phyloP scores from a whole-genome alignment of 73 alveolate genomes.

The Durusdinium trenchii region DNA sequence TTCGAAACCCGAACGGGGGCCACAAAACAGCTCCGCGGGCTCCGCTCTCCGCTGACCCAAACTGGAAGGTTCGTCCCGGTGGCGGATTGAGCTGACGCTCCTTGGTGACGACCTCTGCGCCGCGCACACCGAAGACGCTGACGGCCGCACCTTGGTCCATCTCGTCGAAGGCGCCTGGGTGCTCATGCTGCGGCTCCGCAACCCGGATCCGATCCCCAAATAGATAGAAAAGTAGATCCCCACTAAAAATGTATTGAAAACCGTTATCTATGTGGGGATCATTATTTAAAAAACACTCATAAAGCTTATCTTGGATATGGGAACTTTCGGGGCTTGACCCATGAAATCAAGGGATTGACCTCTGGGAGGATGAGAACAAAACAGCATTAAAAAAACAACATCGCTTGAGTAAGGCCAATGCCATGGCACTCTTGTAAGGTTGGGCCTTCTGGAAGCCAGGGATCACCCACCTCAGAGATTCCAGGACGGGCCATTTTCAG shows the following conservation, averaged over 20 bases:
- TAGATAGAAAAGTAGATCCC: too few relatives aligned
- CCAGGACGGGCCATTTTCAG: background rate
- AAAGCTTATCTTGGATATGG: background rate
- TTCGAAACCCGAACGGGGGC: too few relatives aligned
- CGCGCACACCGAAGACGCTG: slow-evolving; percentile 78
- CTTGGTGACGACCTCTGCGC: slow-evolving; percentile 68
- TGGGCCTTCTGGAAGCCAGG: slow-evolving; percentile 64
- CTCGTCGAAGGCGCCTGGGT: slow-evolving; percentile 83
- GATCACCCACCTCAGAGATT: slow-evolving; percentile 56
- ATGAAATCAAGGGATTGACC: too few relatives aligned
- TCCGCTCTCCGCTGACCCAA: too few relatives aligned
- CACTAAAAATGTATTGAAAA: too few relatives aligned
- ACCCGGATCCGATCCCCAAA: too few relatives aligned
- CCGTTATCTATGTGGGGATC: background rate
- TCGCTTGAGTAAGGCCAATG: background rate
- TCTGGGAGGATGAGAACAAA: too few relatives aligned
- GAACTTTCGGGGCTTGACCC: too few relatives aligned
- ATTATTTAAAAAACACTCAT: too few relatives aligned
- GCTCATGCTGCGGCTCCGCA: background rate
- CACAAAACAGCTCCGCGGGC: too few relatives aligned
- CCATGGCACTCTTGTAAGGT: slow-evolving; percentile 83
- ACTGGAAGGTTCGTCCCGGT: too few relatives aligned
- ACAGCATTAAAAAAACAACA: background rate
- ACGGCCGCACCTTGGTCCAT: slow-evolving; percentile 22
- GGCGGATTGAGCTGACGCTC: slow-evolving; percentile 30